phyloP scores from a whole-genome alignment of 2,329 filamentous ascomycete species.

The Dactylellina haptotyla region DNA sequence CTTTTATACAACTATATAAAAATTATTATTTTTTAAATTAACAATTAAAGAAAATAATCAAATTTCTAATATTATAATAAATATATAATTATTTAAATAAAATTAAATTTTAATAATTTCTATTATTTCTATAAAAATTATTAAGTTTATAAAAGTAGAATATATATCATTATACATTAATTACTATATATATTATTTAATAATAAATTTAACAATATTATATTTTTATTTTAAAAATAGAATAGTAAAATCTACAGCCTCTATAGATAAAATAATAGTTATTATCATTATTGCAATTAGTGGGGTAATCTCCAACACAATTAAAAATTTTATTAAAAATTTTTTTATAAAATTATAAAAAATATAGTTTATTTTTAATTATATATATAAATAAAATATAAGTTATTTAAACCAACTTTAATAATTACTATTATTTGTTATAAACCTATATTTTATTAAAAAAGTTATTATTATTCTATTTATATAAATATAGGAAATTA shows the following conservation, averaged over 20 bases:
- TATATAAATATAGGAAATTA: not conserved
- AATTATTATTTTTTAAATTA: too few relatives aligned
- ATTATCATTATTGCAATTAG: not conserved
- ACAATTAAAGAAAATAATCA: too few relatives aligned
- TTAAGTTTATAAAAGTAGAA: too few relatives aligned
- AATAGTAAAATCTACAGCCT: not conserved
- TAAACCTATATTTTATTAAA: not conserved
- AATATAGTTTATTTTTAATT: not conserved
- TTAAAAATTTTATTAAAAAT: not conserved
- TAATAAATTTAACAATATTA: not conserved
- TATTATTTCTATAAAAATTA: too few relatives aligned
- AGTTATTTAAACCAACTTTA: not conserved
- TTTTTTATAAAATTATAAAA: not conserved
- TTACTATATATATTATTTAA: not conserved
- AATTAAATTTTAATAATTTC: too few relatives aligned
- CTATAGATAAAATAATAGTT: not conserved
- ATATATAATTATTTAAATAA: too few relatives aligned
- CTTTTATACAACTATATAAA: too few relatives aligned
- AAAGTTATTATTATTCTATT: not conserved
- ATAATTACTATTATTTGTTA: not conserved
- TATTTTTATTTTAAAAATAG: not conserved
- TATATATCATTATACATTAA: too few relatives aligned
- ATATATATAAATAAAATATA: not conserved
- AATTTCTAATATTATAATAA: too few relatives aligned
- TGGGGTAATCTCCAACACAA: not conserved